Conservation (phyloP, 495 filamentous ascomycete species). For the Neurospora terricola region DNA sequence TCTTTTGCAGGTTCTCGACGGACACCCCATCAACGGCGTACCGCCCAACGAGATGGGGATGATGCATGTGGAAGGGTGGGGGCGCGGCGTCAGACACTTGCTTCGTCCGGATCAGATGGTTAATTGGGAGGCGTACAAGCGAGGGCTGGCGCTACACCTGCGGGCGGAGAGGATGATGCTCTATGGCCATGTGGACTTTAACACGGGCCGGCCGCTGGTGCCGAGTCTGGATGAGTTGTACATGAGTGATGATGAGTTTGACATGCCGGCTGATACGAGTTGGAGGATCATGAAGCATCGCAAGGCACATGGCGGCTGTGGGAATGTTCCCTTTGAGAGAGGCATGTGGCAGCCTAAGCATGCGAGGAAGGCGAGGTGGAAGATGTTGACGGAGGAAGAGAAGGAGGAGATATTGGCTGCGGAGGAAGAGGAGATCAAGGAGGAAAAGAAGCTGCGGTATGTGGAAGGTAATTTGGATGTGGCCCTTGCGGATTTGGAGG, state of each 20-base stretch:
- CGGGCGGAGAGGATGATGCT: slow-evolving; percentile 39
- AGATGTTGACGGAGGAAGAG: slow-evolving; percentile 14
- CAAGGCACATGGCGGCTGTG: slow-evolving; percentile 14
- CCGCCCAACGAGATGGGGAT: slow-evolving; percentile 36
- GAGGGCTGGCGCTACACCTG: slow-evolving; percentile 37
- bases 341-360: slow-evolving; percentile 26
- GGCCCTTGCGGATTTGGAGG: background rate
- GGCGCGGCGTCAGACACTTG: slow-evolving; percentile 29
- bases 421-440: slow-evolving; percentile 7
- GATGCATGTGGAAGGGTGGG: slow-evolving; percentile 43
- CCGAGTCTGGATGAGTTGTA: slow-evolving; percentile 34
- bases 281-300: slow-evolving; percentile 3
- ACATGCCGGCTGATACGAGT: slow-evolving; percentile 2
- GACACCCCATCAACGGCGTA: slow-evolving; percentile 35
- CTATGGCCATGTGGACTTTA: slow-evolving; percentile 44
- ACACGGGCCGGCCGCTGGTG: slow-evolving; percentile 27
- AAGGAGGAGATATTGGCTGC: slow-evolving; percentile 15
- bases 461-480: background rate
- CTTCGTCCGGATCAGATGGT: slow-evolving; percentile 48
- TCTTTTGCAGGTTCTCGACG: background rate
- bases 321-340: slow-evolving; percentile 22
- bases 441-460: background rate
- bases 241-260: slow-evolving; percentile 30
- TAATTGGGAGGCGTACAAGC: slow-evolving; percentile 34
- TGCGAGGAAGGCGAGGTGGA: slow-evolving; percentile 24